Conservation (phyloP, 2,329 filamentous ascomycete species). For the Alternaria consortialis region DNA sequence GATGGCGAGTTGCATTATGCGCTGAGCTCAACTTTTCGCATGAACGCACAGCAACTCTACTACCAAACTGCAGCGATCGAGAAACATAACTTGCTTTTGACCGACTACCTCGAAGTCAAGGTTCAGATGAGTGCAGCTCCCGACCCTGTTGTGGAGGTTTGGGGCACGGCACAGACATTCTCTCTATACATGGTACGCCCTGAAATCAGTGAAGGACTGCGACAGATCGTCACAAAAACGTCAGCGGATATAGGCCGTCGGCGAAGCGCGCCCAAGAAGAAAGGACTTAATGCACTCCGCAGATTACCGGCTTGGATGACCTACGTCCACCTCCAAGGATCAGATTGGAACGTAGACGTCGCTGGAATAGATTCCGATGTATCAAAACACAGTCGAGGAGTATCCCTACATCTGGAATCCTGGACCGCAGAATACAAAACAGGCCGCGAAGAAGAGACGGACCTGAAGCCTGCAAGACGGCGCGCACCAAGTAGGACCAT, state of each 20-base stretch:
- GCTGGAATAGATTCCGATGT: constrained; percentile 87
- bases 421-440: constrained; percentile 91
- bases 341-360: constrained; percentile 88
- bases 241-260: constrained; percentile 58
- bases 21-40: constrained; percentile 79
- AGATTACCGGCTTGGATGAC: constrained; percentile 84
- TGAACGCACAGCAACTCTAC: constrained; percentile 89
- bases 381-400: constrained; percentile 80
- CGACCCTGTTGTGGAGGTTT: constrained; percentile 81
- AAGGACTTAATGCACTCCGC: constrained; percentile 71
- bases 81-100: constrained; percentile 86
- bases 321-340: constrained; percentile 83
- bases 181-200: constrained; percentile 88
- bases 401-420: constrained; percentile 85
- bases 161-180: constrained; percentile 84
- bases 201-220: constrained; percentile 91
- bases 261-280: constrained; percentile 52
- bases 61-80: constrained; percentile 88
- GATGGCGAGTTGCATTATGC: constrained; percentile 88
- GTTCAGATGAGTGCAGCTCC: constrained; percentile 84
- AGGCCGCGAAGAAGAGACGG: constrained; percentile 73
- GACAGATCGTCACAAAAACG: constrained; percentile 88
- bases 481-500: constrained; percentile 73
- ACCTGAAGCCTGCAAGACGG: constrained; percentile 68
- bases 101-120: constrained; percentile 88